A percentile compares a stretch with the other conserved stretches of the same genome.
These are phyloP conservation scores for Moricandia arvensis DNA, from an alignment of 345 rosid genomes.

Conservation along the genomic window DNA sequence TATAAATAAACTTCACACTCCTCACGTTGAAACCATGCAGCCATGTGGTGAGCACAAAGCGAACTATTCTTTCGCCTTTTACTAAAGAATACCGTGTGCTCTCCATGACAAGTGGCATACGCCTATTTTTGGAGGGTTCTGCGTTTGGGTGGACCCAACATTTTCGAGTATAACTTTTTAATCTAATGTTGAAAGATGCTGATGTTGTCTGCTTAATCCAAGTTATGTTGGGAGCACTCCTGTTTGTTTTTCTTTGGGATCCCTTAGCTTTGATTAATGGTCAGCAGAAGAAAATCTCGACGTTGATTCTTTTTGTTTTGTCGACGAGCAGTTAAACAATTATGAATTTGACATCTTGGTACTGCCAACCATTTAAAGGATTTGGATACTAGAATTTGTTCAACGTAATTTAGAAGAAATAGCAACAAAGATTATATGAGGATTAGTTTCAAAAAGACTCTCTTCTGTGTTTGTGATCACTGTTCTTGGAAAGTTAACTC, in stretches of 20 bases:
- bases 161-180: not conserved
- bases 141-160: not conserved
- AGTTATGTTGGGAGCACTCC: not conserved
- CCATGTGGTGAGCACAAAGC: slow-evolving; percentile 34
- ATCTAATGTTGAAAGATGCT: not conserved
- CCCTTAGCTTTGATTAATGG: not conserved
- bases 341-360: not conserved
- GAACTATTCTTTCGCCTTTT: slow-evolving; percentile 43
- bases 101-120: slow-evolving; percentile 33
- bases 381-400: not conserved
- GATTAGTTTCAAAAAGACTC: not conserved
- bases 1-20: not conserved
- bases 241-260: not conserved
- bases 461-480: not conserved
- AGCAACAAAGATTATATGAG: not conserved
- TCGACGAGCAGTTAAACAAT: not conserved
- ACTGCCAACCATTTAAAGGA: not conserved
- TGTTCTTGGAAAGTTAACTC: not conserved
- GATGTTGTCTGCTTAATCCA: not conserved
- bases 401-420: not conserved
- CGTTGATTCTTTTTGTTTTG: not conserved
- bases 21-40: not conserved
- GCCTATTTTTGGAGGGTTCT: slow-evolving; percentile 40
- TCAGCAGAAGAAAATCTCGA: not conserved
- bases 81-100: slow-evolving; percentile 42